These are phyloP conservation scores for Polygonum maritimum DNA, from an alignment of 148 eudicot genomes.

Conservation along the genomic window DNA sequence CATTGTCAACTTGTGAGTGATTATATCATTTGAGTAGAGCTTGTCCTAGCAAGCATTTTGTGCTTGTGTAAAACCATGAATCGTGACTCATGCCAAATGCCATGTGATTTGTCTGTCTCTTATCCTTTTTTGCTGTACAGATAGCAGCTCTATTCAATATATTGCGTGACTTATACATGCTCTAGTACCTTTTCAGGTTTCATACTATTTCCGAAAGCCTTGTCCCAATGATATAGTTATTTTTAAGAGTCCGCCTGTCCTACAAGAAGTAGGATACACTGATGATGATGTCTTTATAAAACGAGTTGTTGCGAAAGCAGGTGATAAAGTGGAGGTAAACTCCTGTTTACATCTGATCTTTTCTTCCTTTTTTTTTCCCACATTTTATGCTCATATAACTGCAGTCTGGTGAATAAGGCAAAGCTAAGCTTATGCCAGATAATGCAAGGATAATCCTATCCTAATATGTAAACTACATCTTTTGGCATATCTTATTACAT, in stretches of 20 bases:
- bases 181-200: conserved; percentile 53
- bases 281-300: conserved; percentile 92
- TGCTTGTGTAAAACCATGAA: not conserved
- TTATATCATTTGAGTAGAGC: not conserved
- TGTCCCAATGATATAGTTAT: conserved; percentile 93
- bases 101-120: not conserved
- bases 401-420: not conserved
- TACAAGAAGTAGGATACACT: conserved; percentile 80
- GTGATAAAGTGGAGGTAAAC: conserved; percentile 80
- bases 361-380: not conserved
- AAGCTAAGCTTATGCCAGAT: not conserved
- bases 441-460: not conserved
- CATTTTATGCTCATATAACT: not conserved
- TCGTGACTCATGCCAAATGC: not conserved
- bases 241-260: conserved; percentile 87
- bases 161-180: conserved; percentile 13
- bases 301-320: conserved; percentile 84
- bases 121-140: not conserved
- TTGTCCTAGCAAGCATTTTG: not conserved
- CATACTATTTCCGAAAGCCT: conserved; percentile 83
- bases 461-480: not conserved
- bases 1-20: not conserved
- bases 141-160: not conserved
- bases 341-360: not conserved
- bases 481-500: not conserved